phyloP scores from a whole-genome alignment of 2,329 filamentous ascomycete species.

The Periconia macrospinosa region DNA sequence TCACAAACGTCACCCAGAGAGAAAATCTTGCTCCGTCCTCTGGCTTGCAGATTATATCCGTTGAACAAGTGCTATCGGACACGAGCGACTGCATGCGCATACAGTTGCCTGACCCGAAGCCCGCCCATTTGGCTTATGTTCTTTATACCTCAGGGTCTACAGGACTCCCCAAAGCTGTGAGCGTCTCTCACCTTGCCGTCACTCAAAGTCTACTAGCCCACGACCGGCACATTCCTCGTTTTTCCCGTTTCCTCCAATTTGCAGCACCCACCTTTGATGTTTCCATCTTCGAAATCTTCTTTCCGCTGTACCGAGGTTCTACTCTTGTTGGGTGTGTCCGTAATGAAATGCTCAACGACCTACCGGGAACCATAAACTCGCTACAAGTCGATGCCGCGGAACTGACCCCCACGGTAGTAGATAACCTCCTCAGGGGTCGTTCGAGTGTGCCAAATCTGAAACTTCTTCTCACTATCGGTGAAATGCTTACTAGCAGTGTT shows the following conservation, averaged over 20 bases:
- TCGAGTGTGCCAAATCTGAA: conserved; percentile 67
- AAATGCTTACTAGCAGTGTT: conserved; percentile 82
- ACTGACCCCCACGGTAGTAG: conserved; percentile 84
- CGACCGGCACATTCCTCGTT: conserved; percentile 72
- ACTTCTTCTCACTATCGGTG: conserved; percentile 82
- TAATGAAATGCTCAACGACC: conserved; percentile 70
- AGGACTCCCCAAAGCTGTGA: conserved; percentile 84
- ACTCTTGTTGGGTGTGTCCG: conserved; percentile 75
- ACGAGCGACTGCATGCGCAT: conserved; percentile 26
- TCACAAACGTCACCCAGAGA: conserved; percentile 61
- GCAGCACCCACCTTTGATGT: conserved; percentile 93
- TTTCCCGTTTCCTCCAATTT: conserved; percentile 84
- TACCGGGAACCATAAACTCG: conserved; percentile 66
- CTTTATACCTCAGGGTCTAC: conserved; percentile 95
- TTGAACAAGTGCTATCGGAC: conserved; percentile 42
- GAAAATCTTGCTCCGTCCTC: conserved; percentile 41
- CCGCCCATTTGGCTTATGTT: conserved; percentile 70
- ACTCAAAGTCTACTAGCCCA: conserved; percentile 84
- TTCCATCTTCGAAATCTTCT: conserved; percentile 93
- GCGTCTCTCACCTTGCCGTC: conserved; percentile 75
- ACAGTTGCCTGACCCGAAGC: neutral
- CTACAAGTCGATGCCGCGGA: conserved; percentile 81
- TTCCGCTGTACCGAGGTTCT: conserved; percentile 72
- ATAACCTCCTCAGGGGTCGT: conserved; percentile 71
- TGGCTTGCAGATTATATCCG: conserved; percentile 43